A percentile compares a stretch with the other conserved stretches of the same genome.
phyloP scores from a whole-genome alignment of 441 rosid species.

The Populus tomentosa region DNA sequence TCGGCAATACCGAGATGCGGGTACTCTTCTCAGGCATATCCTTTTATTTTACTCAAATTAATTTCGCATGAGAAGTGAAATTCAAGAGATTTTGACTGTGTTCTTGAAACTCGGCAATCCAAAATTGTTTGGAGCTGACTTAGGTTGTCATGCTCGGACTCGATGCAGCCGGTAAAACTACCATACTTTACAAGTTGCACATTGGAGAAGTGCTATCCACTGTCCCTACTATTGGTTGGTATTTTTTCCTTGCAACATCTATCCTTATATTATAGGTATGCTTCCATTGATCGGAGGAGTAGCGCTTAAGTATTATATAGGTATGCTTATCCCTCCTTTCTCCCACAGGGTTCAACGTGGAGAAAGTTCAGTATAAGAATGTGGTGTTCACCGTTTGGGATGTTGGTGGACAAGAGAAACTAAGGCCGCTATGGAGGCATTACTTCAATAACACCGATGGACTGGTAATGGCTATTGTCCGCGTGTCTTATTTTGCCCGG shows the following conservation, averaged over 20 bases:
- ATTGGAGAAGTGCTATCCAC: slow-evolving; percentile 95
- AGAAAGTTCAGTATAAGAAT: slow-evolving; percentile 99
- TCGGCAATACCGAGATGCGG: slow-evolving; percentile 98
- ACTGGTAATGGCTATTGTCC: slow-evolving; percentile 42
- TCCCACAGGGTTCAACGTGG: slow-evolving; percentile 87
- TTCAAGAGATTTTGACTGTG: neutral
- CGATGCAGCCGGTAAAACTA: slow-evolving; percentile 98
- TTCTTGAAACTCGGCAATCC: neutral
- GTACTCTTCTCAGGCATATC: slow-evolving; percentile 30
- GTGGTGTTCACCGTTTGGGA: slow-evolving; percentile 99
- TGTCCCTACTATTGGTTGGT: slow-evolving; percentile 87
- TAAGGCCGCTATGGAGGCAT: slow-evolving; percentile 99
- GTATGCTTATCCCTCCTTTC: slow-evolving; percentile 9
- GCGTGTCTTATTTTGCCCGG: neutral
- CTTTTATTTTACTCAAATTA: no score
- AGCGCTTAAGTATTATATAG: neutral
- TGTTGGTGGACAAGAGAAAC: slow-evolving; percentile 97
- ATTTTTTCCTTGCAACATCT: neutral
- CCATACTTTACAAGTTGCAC: slow-evolving; percentile 90
- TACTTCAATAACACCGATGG: slow-evolving; percentile 98
- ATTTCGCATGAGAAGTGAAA: neutral
- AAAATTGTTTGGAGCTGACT: neutral
- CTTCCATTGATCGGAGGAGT: neutral
- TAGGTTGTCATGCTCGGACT: slow-evolving; percentile 97
- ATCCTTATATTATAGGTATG: neutral